A percentile compares a stretch with the other conserved stretches of the same genome.
Conservation (phyloP, 108 stramenopile genomes). For the Fragilaria crotonensis region DNA sequence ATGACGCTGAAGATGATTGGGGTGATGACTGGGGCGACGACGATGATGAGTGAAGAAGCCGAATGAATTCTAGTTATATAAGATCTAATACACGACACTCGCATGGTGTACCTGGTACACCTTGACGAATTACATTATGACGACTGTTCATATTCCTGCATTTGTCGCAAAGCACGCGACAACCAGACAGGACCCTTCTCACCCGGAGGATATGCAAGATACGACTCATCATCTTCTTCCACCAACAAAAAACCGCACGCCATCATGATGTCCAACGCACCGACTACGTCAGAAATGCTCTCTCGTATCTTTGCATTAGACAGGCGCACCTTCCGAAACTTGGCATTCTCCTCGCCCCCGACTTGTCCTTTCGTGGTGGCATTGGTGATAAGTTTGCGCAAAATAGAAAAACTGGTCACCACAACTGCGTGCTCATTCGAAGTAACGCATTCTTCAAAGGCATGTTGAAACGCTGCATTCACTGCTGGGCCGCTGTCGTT, state of each 20-base stretch:
- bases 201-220: constrained; percentile 58
- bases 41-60: too few species aligned
- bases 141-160: constrained; percentile 45
- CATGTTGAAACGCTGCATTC: constrained; percentile 35
- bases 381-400: constrained; percentile 60
- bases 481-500: constrained; percentile 10
- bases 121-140: constrained; percentile 1
- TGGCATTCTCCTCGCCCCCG: constrained; percentile 34
- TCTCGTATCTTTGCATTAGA: constrained; percentile 77
- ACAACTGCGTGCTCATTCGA: constrained; percentile 24
- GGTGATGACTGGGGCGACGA: constrained; percentile 25
- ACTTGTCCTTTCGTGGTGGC: constrained; percentile 73
- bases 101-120: too few species aligned
- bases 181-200: constrained; percentile 42
- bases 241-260: constrained; percentile 48
- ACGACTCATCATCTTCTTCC: constrained; percentile 62
- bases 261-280: constrained; percentile 70
- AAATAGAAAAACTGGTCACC: constrained; percentile 31
- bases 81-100: too few species aligned
- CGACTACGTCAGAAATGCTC: constrained; percentile 53
- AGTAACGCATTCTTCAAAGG: constrained; percentile 42
- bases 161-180: constrained; percentile 30
- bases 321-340: constrained; percentile 67
- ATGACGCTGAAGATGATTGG: constrained; percentile 31
- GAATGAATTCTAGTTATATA: too few species aligned